Percentiles rank a stretch among this genome's conserved stretches.
Conservation (phyloP, 805 yeast genomes). For the Kockiozyma suomiensis region DNA sequence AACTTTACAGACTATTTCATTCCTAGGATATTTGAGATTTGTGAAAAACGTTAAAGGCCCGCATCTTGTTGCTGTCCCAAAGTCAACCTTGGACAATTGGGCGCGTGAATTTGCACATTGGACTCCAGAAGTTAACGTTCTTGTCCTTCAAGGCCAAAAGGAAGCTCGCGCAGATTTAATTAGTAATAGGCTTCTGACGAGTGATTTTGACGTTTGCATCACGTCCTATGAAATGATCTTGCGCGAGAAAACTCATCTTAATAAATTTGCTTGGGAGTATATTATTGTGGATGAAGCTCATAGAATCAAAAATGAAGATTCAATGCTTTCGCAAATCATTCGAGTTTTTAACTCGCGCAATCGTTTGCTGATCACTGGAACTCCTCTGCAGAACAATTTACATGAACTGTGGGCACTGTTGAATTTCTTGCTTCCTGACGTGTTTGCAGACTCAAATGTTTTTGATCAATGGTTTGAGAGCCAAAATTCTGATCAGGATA, state of each 20-base stretch:
- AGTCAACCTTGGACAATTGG: constrained; percentile 96
- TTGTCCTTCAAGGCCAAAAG: constrained; percentile 87
- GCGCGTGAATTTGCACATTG: constrained; percentile 89
- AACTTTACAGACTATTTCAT: constrained; percentile 91
- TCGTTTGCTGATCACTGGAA: constrained; percentile 87
- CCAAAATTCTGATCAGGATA: constrained; percentile 62
- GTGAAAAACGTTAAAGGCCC: constrained; percentile 83
- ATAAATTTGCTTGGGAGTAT: constrained; percentile 89
- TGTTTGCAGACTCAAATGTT: constrained; percentile 85
- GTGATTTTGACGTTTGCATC: constrained; percentile 85
- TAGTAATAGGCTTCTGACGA: constrained; percentile 59
- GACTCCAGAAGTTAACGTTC: constrained; percentile 91
- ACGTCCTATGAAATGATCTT: constrained; percentile 94
- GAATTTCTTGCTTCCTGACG: constrained; percentile 89
- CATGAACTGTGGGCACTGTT: constrained; percentile 96
- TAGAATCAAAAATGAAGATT: constrained; percentile 91
- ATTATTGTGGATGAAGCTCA: constrained; percentile 88
- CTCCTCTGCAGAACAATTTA: constrained; percentile 90
- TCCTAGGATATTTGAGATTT: constrained; percentile 83
- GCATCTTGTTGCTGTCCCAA: constrained; percentile 87
- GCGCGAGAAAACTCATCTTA: constrained; percentile 78
- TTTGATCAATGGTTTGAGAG: constrained; percentile 92
- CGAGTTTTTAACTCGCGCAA: constrained; percentile 83
- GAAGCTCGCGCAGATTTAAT: constrained; percentile 67
- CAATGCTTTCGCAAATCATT: constrained; percentile 88